Percentiles rank a stretch among this genome's conserved stretches.
Evolutionary conservation across 371 early-diverging fungal species (phyloP).

Genomic region (Actinomucor elegans): DNA sequence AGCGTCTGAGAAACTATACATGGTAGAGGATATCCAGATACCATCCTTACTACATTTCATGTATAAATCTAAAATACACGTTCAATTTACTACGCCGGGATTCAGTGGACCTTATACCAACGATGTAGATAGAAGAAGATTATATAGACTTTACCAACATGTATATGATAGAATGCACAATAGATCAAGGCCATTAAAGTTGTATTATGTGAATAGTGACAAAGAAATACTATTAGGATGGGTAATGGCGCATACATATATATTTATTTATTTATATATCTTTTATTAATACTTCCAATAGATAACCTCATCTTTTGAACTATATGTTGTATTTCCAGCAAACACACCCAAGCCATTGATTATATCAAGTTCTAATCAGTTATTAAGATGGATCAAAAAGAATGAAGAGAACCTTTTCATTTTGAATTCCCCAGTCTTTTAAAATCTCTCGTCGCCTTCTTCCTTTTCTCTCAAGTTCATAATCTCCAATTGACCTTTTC

Average conservation of each 20-base stretch:
- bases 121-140: constrained; percentile 39
- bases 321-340: constrained; percentile 75
- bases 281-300: constrained; percentile 15
- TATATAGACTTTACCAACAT: constrained; percentile 66
- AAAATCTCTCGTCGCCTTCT: constrained; percentile 78
- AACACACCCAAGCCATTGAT: constrained; percentile 67
- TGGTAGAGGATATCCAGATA: constrained; percentile 61
- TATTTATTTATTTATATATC: neutral
- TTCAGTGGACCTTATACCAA: constrained; percentile 51
- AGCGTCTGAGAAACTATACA: constrained; percentile 36
- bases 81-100: constrained; percentile 73
- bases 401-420: constrained; percentile 72
- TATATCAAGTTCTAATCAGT: constrained; percentile 58
- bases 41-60: constrained; percentile 76
- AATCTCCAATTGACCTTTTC: constrained; percentile 85
- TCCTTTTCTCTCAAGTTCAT: constrained; percentile 79
- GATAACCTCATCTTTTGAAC: constrained; percentile 70
- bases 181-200: constrained; percentile 55
- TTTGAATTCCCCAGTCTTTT: constrained; percentile 58
- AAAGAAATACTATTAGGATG: constrained; percentile 71
- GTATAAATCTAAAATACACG: constrained; percentile 66
- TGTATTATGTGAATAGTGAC: constrained; percentile 58
- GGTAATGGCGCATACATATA: constrained; percentile 44
- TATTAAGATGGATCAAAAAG: constrained; percentile 75
- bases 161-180: constrained; percentile 67